Evolutionary conservation across 192 early-diverging fungal genomes (phyloP).

Genomic region (Backusella macrospora): DNA sequence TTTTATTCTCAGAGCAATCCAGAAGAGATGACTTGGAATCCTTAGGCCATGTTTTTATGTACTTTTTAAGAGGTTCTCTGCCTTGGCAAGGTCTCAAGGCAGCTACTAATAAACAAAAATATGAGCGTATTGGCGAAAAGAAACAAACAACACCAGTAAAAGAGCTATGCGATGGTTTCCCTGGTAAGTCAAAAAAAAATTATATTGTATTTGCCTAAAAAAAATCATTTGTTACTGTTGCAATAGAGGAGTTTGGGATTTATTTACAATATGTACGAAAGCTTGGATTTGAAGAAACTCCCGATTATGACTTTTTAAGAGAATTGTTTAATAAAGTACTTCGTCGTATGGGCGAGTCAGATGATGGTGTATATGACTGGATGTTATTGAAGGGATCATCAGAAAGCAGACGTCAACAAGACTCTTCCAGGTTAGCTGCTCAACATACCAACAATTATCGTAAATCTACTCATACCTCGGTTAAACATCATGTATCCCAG

Average conservation of each 20-base stretch:
- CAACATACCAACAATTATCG: background rate
- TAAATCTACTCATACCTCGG: slow-evolving; percentile 13
- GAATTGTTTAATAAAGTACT: slow-evolving; percentile 82
- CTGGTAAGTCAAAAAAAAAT: slow-evolving; percentile 49
- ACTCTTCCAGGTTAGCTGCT: background rate
- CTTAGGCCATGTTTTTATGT: slow-evolving; percentile 97
- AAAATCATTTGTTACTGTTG: background rate
- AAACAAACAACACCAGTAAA: slow-evolving; percentile 89
- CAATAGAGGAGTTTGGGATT: slow-evolving; percentile 81
- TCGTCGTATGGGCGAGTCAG: slow-evolving; percentile 65
- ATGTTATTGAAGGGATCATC: slow-evolving; percentile 53
- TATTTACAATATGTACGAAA: slow-evolving; percentile 90
- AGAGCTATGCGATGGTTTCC: slow-evolving; percentile 88
- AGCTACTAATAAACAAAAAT: slow-evolving; percentile 97
- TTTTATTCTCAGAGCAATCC: slow-evolving; percentile 78
- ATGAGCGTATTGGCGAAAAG: slow-evolving; percentile 98
- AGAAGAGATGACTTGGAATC: slow-evolving; percentile 96
- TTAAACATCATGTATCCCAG: slow-evolving; percentile 9
- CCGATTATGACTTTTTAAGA: slow-evolving; percentile 93
- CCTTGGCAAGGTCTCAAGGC: slow-evolving; percentile 99
- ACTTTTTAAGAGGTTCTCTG: slow-evolving; percentile 90
- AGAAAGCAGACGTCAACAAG: background rate
- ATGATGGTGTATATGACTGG: slow-evolving; percentile 97
- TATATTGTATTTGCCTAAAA: background rate
- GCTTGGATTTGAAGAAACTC: slow-evolving; percentile 93